phyloP scores from a whole-genome alignment of 2,329 filamentous ascomycete genomes.

The Pestalotiopsis sp. region DNA sequence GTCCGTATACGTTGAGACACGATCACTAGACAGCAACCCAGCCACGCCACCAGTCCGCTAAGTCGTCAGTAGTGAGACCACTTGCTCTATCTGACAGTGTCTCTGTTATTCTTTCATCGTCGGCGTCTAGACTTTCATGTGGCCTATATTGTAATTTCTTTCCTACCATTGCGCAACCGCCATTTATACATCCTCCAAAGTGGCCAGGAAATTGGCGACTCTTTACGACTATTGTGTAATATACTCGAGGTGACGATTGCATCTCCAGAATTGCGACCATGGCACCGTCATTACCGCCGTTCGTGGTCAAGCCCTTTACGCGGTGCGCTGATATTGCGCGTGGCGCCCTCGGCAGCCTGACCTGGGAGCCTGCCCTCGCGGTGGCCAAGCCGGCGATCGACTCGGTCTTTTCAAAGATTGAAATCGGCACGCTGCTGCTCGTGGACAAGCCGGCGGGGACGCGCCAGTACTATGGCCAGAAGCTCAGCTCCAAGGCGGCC shows the following conservation, averaged over 20 bases:
- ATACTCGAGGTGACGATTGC: neutral
- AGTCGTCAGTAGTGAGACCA: neutral
- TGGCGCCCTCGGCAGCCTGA: conserved; percentile 44
- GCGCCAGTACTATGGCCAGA: conserved; percentile 48
- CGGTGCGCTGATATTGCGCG: conserved; percentile 44
- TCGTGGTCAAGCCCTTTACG: conserved; percentile 41
- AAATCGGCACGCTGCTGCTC: conserved; percentile 50
- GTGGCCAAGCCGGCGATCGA: conserved; percentile 49
- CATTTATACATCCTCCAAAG: too few species aligned
- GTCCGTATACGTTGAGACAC: neutral
- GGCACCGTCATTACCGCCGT: conserved; percentile 39
- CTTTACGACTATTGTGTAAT: neutral
- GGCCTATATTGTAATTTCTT: neutral
- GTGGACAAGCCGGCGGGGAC: conserved; percentile 48
- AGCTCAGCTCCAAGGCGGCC: conserved; percentile 40
- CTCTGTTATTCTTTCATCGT: neutral
- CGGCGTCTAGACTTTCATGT: neutral
- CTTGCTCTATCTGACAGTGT: neutral
- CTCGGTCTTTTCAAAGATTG: conserved; percentile 48
- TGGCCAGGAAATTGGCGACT: neutral
- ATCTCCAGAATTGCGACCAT: conserved; percentile 19
- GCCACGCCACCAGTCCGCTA: neutral
- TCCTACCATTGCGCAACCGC: neutral
- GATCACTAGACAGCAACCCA: neutral
- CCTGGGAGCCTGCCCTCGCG: conserved; percentile 49